Conservation (phyloP, 139 green algal genomes). For the Chlamydomonas asymmetrica region DNA sequence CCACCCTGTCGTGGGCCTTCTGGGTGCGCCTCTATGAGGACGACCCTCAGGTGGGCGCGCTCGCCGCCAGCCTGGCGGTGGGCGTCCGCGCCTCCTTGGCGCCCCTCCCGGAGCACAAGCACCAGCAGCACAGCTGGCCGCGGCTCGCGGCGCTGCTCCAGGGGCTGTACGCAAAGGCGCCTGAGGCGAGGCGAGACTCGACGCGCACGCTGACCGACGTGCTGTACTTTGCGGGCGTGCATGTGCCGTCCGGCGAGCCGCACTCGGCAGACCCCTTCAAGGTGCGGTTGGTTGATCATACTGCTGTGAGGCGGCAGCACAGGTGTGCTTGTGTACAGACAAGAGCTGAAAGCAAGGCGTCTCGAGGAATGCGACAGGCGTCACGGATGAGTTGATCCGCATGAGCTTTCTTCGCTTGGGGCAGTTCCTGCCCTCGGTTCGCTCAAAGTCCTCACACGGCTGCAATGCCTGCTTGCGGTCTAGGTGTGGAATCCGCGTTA, state of each 20-base stretch:
- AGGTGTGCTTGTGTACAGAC: too few relatives aligned
- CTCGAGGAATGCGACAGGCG: too few relatives aligned
- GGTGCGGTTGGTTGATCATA: too few relatives aligned
- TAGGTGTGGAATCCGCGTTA: too few relatives aligned
- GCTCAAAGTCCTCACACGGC: too few relatives aligned
- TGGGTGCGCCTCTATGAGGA: conserved; percentile 27
- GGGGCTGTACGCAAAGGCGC: conserved; percentile 19
- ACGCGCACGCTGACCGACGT: conserved; percentile 14
- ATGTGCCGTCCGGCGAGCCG: not conserved
- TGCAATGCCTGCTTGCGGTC: too few relatives aligned
- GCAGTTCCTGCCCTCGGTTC: too few relatives aligned
- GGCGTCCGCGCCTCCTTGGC: not conserved
- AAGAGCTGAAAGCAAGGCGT: too few relatives aligned
- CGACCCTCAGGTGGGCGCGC: conserved; percentile 27
- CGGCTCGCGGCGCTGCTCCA: not conserved
- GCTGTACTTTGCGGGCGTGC: conserved; percentile 8
- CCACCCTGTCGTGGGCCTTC: conserved; percentile 19
- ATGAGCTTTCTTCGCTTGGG: too few relatives aligned
- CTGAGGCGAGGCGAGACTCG: conserved; percentile 4
- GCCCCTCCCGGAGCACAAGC: not conserved
- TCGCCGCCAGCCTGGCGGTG: conserved; percentile 27
- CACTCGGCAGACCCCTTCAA: conserved; percentile 15
- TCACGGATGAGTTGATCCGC: too few relatives aligned
- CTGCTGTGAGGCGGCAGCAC: too few relatives aligned
- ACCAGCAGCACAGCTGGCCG: not conserved